Evolutionary conservation across 306 rosid species (phyloP).

Genomic region (Urtica urens): DNA sequence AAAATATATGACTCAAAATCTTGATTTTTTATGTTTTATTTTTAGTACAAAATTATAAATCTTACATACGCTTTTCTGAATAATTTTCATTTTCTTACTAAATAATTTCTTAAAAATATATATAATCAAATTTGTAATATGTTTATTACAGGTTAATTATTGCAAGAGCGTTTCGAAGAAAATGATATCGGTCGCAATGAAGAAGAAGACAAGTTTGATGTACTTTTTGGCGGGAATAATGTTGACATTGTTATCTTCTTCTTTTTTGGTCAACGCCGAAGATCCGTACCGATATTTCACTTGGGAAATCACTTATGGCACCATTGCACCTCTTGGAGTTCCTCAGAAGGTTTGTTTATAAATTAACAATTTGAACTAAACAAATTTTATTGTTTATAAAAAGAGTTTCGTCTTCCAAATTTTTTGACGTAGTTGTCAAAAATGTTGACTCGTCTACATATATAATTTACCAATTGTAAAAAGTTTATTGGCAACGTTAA

Average conservation of each 20-base stretch:
- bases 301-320: slow-evolving; percentile 55
- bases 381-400: too few species aligned
- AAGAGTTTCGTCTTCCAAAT: too few species aligned
- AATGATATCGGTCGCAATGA: background rate
- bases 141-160: background rate
- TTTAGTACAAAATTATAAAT: too few species aligned
- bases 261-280: slow-evolving; percentile 44
- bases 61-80: too few species aligned
- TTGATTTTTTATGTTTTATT: too few species aligned
- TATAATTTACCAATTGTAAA: too few species aligned
- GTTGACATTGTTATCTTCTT: slow-evolving; percentile 34
- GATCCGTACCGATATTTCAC: slow-evolving; percentile 47
- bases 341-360: slow-evolving; percentile 46
- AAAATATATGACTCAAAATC: too few species aligned
- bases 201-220: slow-evolving; percentile 33
- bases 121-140: background rate
- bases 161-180: slow-evolving; percentile 1
- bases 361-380: background rate
- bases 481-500: too few species aligned
- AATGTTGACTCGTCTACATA: too few species aligned
- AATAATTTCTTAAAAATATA: background rate
- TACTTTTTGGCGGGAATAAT: slow-evolving; percentile 25
- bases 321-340: slow-evolving; percentile 54
- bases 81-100: too few species aligned
- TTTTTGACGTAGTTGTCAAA: too few species aligned